Base-by-base conservation (phyloP, 768 basidiomycete genomes). In the Tulasnella sp. region DNA sequence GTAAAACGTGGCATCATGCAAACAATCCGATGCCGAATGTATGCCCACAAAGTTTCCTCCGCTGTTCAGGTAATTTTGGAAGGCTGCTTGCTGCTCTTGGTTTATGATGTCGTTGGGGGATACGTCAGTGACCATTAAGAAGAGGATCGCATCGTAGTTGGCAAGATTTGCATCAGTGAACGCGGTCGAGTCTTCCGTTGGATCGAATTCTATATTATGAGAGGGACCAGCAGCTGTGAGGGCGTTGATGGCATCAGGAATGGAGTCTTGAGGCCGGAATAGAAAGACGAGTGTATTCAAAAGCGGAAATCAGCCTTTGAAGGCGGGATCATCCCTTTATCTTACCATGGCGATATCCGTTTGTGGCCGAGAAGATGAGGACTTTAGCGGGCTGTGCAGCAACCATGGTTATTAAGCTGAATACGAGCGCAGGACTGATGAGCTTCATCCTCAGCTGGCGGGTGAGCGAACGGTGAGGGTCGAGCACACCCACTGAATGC, bases 11-110 rank as follows among this genome's bases (percentile, higher is more conserved):
- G 88, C 87, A 79, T 89, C 89, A 55, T 86, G 85, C 61, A 93
- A 83, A 42, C 88, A 87, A 73, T 90, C 92, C 1, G 89, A 88
- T 10, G 90, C 88, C 69, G 90, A 87, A 82, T 93, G 92, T 42
- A 93, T 85, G 2, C 87, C 92, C 51, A 92, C 85, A 80, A 92
- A 92, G 78, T 89, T 91, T 0, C 93, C 93, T 77, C 92, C 92
- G 2, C 84, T 82, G 81, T 91, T 87, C 61, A 93, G 84, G 83
- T 91, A 93, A 16, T 81, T 87, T 79, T 91, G 88, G 76, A 93
- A 86, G 0, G 92, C 91, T 1, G 85, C 83, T 81, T 91, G 89
- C 32, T 91, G 90, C 6, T 84, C 78, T 26, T 85, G 85, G 81
- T 91, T 89, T 39, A 93, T 87, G 57, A 93, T 91, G 91, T 73